A percentile compares a stretch with the other conserved stretches of the same genome.
phyloP scores from a whole-genome alignment of 495 filamentous ascomycete genomes.

The Penicillium salamii region DNA sequence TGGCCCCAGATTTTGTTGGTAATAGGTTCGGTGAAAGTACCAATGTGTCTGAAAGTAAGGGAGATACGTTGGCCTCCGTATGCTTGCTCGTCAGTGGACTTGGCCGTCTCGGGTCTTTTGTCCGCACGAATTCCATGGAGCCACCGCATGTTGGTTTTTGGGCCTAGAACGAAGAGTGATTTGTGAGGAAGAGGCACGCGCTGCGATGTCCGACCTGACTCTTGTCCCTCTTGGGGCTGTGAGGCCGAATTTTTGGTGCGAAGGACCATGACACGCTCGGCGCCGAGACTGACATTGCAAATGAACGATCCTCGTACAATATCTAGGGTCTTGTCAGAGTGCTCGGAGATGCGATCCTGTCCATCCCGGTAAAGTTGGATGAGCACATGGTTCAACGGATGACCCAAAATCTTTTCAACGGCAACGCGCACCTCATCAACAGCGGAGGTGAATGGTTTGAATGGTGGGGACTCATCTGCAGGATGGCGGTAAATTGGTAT shows the following conservation, averaged over 20 bases:
- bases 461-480: slow-evolving; percentile 80
- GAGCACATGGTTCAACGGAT: slow-evolving; percentile 86
- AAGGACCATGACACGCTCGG: slow-evolving; percentile 85
- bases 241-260: slow-evolving; percentile 67
- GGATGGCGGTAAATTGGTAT: slow-evolving; percentile 94
- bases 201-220: slow-evolving; percentile 50
- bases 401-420: slow-evolving; percentile 68
- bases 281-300: slow-evolving; percentile 89
- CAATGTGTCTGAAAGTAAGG: slow-evolving; percentile 88
- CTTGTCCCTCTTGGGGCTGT: slow-evolving; percentile 12
- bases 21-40: slow-evolving; percentile 69
- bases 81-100: slow-evolving; percentile 66
- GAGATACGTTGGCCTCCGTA: slow-evolving; percentile 78
- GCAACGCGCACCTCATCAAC: slow-evolving; percentile 64
- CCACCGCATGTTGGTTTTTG: slow-evolving; percentile 80
- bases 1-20: slow-evolving; percentile 82
- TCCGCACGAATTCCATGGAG: slow-evolving; percentile 87
- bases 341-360: slow-evolving; percentile 93
- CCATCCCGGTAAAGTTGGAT: slow-evolving; percentile 92
- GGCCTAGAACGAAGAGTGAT: slow-evolving; percentile 79
- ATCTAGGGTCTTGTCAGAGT: slow-evolving; percentile 95
- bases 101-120: slow-evolving; percentile 65
- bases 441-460: slow-evolving; percentile 69
- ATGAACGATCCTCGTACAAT: slow-evolving; percentile 78
- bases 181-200: slow-evolving; percentile 81